Evolutionary conservation across 352 stramenopile genomes (phyloP), one percentile per base, ranked within the genome.

Genomic region (Phytopythium ostracodes): DNA sequence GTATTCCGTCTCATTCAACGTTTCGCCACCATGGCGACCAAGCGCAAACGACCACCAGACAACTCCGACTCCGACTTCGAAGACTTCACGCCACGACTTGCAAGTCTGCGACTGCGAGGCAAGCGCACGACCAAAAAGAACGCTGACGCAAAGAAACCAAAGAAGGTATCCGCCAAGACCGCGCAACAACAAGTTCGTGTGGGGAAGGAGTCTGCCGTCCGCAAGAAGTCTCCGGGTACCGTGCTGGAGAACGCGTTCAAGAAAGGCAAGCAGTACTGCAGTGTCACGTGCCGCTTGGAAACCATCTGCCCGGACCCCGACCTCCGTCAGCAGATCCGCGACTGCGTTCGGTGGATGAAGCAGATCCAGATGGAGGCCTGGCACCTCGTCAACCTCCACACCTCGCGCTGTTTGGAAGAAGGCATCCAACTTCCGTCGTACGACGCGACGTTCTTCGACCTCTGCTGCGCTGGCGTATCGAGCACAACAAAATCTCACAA

Each of bases 351-450:
- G 18, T 52, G 51, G 5, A 71, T 71, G 65, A 64, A 64, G 38
- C 65, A 71, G 49, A 60, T 71, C 2, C 65, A 67, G 50, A 51
- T 71, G 18, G 60, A 71, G 42, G 43, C 36, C 22, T 71, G 59
- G 59, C 56, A 71, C 42, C 56, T 71, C 9, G 56, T 64, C 8
- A 71, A 67, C 42, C 56, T 71, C 1, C 65, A 71, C 49, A 60
- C 63, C 4, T 50, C 59, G 1, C 50, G 65, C 14, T 67, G 65
- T 59, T 49, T 67, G 17, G 27, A 63, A 29, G 38, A 59, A 59
- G 42, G 25, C 36, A 38, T 60, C 8, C 42, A 56, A 7, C 38
- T 71, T 42, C 56, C 56, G 27, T 52, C 29, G 40, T 65, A 65
- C 52, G 60, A 65, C 44, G 31, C 27, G 31, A 61, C 40, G 27